phyloP scores from a whole-genome alignment of 176 grass and related monocot species.

The Avena insularis region DNA sequence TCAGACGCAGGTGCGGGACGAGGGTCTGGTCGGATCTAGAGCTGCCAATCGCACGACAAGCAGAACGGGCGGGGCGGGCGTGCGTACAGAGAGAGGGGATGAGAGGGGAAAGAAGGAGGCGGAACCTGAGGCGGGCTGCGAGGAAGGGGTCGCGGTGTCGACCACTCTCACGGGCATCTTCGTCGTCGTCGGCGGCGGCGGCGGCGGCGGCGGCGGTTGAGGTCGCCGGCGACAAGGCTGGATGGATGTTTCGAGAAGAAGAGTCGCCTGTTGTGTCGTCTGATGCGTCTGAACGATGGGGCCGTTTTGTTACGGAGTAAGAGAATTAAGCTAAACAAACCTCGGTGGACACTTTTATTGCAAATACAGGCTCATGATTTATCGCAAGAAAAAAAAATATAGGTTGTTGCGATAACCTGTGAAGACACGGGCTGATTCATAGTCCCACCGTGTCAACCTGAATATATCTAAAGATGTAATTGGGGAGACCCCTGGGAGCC shows the following conservation, averaged over 20 bases:
- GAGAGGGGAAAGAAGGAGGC: background rate
- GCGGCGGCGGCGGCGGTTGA: background rate
- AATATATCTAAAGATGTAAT: too few species aligned
- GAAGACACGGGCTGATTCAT: too few species aligned
- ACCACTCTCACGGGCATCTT: constrained; percentile 85
- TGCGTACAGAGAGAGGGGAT: background rate
- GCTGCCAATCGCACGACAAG: background rate
- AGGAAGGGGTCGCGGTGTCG: constrained; percentile 70
- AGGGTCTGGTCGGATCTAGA: constrained; percentile 23
- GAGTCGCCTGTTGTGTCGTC: background rate
- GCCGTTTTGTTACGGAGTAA: too few species aligned
- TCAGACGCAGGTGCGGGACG: background rate
- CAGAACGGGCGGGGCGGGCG: background rate
- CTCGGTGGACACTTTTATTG: too few species aligned
- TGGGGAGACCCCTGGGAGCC: too few species aligned
- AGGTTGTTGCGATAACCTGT: too few species aligned
- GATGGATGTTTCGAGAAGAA: background rate
- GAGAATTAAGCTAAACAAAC: too few species aligned
- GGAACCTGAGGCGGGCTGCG: constrained; percentile 63
- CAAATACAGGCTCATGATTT: too few species aligned
- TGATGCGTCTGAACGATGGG: background rate
- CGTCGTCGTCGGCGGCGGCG: background rate
- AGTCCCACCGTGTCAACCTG: too few species aligned
- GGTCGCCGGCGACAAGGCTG: constrained; percentile 33
- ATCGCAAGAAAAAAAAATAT: too few species aligned